phyloP scores from a whole-genome alignment of 305 asterid species.

The Solanum hybrid region DNA sequence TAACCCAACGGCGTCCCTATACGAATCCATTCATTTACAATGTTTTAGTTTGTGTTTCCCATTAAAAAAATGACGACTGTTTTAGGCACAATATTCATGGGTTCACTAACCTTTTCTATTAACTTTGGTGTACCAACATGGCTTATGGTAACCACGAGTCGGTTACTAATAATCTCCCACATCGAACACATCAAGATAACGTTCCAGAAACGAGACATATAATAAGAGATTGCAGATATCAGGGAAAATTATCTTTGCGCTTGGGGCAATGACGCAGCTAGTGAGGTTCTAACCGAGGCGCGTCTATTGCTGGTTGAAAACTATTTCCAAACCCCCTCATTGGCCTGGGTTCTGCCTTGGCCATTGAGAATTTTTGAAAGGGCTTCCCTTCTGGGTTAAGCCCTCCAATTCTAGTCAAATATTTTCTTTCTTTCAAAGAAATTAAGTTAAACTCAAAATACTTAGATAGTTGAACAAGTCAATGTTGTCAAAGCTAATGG shows the following conservation, averaged over 20 bases:
- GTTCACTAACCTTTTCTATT: background rate
- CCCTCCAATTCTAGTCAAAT: background rate
- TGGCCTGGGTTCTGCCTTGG: conserved; percentile 14
- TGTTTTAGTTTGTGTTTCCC: no score
- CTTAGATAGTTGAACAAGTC: no score
- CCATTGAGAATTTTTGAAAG: conserved; percentile 48
- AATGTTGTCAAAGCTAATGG: no score
- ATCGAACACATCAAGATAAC: background rate
- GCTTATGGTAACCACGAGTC: background rate
- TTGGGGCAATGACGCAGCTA: conserved; percentile 46
- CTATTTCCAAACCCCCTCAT: conserved; percentile 43
- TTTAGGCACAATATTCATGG: background rate
- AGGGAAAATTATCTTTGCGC: background rate
- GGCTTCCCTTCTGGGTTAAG: conserved; percentile 23
- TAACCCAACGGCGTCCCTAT: no score
- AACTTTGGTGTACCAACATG: background rate
- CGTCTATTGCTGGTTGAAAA: conserved; percentile 49
- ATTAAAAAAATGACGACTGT: background rate
- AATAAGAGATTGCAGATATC: accelerated
- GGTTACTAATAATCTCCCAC: no score
- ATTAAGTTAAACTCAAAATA: no score
- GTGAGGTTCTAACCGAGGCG: conserved; percentile 48
- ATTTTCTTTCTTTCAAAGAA: no score
- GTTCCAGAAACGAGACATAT: background rate
- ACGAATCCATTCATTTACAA: no score